Percentiles rank a stretch among this genome's conserved stretches.
These are phyloP conservation scores for Zygotorulaspora chibaensis DNA, from an alignment of 805 yeast species.

Conservation along the genomic window DNA sequence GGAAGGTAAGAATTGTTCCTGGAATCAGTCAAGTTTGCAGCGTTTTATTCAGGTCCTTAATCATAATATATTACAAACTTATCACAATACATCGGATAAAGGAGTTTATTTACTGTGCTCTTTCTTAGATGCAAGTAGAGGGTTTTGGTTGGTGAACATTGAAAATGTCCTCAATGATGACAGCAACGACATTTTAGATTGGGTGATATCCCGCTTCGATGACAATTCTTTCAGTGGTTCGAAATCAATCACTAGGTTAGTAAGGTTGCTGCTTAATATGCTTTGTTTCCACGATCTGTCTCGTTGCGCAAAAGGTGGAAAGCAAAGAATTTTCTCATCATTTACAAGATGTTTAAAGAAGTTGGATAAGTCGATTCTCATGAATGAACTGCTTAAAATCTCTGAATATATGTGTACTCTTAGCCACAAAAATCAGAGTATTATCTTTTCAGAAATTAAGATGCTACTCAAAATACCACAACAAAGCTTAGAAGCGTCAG, in stretches of 20 bases:
- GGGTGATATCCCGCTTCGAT: constrained; percentile 40
- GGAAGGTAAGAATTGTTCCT: background rate
- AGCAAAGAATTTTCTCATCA: constrained; percentile 26
- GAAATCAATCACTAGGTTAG: constrained; percentile 30
- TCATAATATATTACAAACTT: constrained; percentile 19
- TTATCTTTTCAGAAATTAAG: constrained; percentile 29
- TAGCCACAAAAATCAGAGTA: constrained; percentile 27
- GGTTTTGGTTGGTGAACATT: constrained; percentile 27
- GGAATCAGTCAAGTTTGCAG: constrained; percentile 8
- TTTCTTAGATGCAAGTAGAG: constrained; percentile 16
- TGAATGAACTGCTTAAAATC: constrained; percentile 10
- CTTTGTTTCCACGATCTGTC: constrained; percentile 27
- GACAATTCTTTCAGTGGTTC: constrained; percentile 42
- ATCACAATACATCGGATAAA: constrained; percentile 21
- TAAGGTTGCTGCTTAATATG: constrained; percentile 34
- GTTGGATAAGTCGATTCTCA: constrained; percentile 12
- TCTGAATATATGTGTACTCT: constrained; percentile 20
- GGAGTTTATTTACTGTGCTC: constrained; percentile 17
- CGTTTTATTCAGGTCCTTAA: constrained; percentile 24
- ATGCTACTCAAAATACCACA: constrained; percentile 23
- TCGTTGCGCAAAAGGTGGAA: constrained; percentile 23
- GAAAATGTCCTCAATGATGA: constrained; percentile 37
- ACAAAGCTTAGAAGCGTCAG: constrained; percentile 26
- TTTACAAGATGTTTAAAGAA: constrained; percentile 18
- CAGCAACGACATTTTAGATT: constrained; percentile 45